Conservation (phyloP, 306 rosid genomes). For the Casuarina glauca region DNA sequence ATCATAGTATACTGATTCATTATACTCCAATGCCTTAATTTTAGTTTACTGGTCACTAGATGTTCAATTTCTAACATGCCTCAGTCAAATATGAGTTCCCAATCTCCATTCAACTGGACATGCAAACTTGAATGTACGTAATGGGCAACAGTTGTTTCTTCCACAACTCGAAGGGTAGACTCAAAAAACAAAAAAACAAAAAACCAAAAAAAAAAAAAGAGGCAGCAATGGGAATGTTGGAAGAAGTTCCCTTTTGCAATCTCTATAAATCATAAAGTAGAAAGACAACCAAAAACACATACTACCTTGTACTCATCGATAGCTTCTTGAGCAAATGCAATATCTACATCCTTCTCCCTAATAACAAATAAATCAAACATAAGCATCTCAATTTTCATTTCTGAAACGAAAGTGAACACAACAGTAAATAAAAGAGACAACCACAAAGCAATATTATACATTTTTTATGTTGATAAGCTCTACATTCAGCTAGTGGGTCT, state of each 20-base stretch:
- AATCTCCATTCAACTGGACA: not conserved
- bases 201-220: too few relatives aligned
- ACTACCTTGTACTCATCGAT: conserved; percentile 95
- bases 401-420: conserved; percentile 13
- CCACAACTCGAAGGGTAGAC: not conserved
- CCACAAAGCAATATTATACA: not conserved
- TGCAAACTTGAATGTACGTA: not conserved
- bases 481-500: not conserved
- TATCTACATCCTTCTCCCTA: conserved; percentile 97
- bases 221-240: not conserved
- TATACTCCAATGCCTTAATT: not conserved
- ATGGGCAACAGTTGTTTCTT: not conserved
- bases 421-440: not conserved
- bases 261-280: not conserved
- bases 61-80: not conserved
- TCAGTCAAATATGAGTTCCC: not conserved
- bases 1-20: not conserved
- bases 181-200: not conserved
- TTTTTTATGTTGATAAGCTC: not conserved
- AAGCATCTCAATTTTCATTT: conserved; percentile 30
- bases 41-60: not conserved
- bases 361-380: conserved; percentile 29
- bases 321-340: conserved; percentile 90
- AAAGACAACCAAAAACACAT: conserved; percentile 7
- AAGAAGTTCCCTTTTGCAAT: not conserved